These are phyloP conservation scores for Calonectria hongkongensis DNA, from an alignment of 2,329 filamentous ascomycete species.

Conservation along the genomic window DNA sequence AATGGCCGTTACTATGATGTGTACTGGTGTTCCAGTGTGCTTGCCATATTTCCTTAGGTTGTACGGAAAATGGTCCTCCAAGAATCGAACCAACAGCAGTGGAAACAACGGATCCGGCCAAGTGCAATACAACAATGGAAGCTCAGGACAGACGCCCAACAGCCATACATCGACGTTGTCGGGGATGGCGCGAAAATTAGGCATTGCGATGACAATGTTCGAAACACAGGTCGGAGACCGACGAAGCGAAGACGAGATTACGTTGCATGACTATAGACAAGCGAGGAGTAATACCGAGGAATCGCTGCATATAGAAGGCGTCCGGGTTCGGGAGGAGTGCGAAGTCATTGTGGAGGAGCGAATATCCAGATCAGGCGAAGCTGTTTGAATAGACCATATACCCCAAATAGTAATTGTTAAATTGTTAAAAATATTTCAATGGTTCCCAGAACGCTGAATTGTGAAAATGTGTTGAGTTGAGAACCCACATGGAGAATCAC, in stretches of 20 bases:
- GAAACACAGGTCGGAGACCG: neutral
- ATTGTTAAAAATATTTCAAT: neutral
- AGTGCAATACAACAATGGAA: neutral
- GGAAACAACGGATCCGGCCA: neutral
- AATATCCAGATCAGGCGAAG: neutral
- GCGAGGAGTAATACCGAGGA: neutral
- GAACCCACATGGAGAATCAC: neutral
- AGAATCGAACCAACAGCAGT: neutral
- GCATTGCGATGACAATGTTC: neutral
- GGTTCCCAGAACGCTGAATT: neutral
- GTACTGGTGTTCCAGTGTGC: conserved; percentile 11
- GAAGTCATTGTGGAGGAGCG: neutral
- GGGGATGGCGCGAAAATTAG: conserved; percentile 9
- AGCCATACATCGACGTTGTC: conserved; percentile 5
- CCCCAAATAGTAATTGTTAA: neutral
- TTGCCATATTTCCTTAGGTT: neutral
- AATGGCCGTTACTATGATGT: conserved; percentile 20
- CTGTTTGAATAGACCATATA: neutral
- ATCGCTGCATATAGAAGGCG: neutral
- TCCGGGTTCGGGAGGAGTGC: neutral
- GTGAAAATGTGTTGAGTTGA: neutral
- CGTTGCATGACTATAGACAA: neutral
- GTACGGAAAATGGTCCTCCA: conserved; percentile 14
- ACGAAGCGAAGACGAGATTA: neutral
- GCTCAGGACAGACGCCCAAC: neutral